Evolutionary conservation across 495 filamentous ascomycete genomes (phyloP).

Genomic region (Aspergillus heteromorphus): DNA sequence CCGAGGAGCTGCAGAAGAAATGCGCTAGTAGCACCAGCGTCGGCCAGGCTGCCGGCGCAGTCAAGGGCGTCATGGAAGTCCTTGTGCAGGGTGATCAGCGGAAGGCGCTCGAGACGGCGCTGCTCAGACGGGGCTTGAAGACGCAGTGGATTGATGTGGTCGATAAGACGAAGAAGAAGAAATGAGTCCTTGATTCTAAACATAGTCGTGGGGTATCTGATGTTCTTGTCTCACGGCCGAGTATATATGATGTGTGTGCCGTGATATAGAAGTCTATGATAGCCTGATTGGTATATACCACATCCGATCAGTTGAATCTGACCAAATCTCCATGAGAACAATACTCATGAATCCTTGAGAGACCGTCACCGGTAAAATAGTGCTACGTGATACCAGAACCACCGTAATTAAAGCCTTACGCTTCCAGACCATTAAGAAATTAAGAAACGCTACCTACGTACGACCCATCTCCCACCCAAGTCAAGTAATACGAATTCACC

Average conservation of each 20-base stretch:
- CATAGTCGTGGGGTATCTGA: too few relatives aligned
- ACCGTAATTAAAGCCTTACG: too few relatives aligned
- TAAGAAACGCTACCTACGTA: too few relatives aligned
- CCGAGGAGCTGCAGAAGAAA: constrained; percentile 65
- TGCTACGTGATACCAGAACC: too few relatives aligned
- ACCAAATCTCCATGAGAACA: too few relatives aligned
- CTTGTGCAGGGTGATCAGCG: constrained; percentile 66
- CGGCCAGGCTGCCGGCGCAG: constrained; percentile 53
- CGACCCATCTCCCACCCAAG: too few relatives aligned
- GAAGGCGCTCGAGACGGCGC: constrained; percentile 53
- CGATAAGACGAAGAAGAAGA: constrained; percentile 71
- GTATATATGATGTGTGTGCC: background rate
- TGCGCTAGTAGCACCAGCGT: constrained; percentile 69
- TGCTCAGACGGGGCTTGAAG: constrained; percentile 55
- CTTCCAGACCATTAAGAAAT: too few relatives aligned
- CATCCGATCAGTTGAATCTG: too few relatives aligned
- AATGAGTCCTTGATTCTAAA: constrained; percentile 31
- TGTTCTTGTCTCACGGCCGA: too few relatives aligned
- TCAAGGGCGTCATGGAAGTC: constrained; percentile 64
- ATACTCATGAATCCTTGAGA: too few relatives aligned
- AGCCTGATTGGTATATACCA: too few relatives aligned
- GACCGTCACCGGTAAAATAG: too few relatives aligned
- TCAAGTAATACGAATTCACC: background rate
- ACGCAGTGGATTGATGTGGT: constrained; percentile 56
- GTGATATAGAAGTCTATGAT: background rate